Percentiles rank a stretch among this genome's conserved stretches.
Evolutionary conservation across 495 filamentous ascomycete genomes (phyloP).

Genomic region (Cercophora scortea): DNA sequence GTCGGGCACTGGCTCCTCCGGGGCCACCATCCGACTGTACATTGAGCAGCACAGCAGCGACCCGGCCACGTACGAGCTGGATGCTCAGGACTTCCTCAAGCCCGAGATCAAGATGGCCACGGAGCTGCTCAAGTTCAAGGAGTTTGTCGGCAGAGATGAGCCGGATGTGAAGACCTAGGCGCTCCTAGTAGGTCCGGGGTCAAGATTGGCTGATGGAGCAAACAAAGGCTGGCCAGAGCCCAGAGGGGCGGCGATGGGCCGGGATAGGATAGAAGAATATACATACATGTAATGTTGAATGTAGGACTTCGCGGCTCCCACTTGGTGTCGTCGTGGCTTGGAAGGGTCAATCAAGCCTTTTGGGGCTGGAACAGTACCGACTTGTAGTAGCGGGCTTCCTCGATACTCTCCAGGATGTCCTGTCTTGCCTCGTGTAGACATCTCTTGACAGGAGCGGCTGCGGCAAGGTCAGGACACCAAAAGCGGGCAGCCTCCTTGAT

Average conservation of each 20-base stretch:
- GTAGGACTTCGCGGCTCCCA: too few species aligned
- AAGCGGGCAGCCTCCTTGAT: conserved; percentile 81
- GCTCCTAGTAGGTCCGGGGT: neutral
- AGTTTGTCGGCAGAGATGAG: conserved; percentile 80
- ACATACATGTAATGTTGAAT: too few species aligned
- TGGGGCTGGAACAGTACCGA: conserved; percentile 46
- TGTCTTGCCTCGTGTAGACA: conserved; percentile 72
- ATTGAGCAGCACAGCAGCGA: conserved; percentile 85
- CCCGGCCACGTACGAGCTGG: conserved; percentile 59
- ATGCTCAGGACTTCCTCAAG: conserved; percentile 90
- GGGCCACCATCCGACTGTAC: conserved; percentile 93
- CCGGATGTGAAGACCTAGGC: conserved; percentile 91
- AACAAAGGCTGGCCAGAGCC: too few species aligned
- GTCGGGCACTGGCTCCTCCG: conserved; percentile 89
- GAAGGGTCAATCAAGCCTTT: neutral
- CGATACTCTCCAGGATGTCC: conserved; percentile 94
- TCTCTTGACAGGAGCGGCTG: conserved; percentile 58
- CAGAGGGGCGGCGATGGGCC: too few species aligned
- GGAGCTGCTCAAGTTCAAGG: conserved; percentile 78
- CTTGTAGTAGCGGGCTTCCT: conserved; percentile 78
- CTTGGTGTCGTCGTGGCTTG: too few species aligned
- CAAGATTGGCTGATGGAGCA: too few species aligned
- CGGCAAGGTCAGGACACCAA: conserved; percentile 50
- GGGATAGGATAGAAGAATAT: too few species aligned
- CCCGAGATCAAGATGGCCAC: conserved; percentile 79